Percentiles rank a stretch among this genome's conserved stretches.
These are phyloP conservation scores for Arthrobotrys megalospora DNA, from an alignment of 2,329 filamentous ascomycete species.

Conservation along the genomic window DNA sequence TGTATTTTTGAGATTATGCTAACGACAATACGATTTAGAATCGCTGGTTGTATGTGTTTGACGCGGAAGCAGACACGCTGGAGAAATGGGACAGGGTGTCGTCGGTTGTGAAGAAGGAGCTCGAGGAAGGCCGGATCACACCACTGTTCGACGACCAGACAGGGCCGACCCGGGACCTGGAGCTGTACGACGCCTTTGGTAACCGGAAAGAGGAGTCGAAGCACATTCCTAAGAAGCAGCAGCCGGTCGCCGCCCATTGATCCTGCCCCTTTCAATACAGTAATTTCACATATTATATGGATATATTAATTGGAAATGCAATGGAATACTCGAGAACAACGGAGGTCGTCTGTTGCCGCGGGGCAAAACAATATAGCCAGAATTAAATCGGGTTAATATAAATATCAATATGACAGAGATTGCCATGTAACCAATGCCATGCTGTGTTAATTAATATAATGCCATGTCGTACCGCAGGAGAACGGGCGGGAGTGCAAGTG, in stretches of 20 bases:
- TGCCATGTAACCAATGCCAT: too few relatives aligned
- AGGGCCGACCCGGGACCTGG: conserved; percentile 37
- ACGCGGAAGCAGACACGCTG: conserved; percentile 69
- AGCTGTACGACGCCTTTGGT: conserved; percentile 49
- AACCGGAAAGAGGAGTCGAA: conserved; percentile 43
- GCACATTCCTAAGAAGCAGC: conserved; percentile 45
- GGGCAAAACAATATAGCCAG: too few relatives aligned
- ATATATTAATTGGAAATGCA: too few relatives aligned
- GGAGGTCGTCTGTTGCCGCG: too few relatives aligned
- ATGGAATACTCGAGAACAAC: too few relatives aligned
- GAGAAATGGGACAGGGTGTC: conserved; percentile 69
- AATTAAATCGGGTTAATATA: too few relatives aligned
- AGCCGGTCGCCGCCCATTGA: conserved; percentile 28
- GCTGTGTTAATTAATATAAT: too few relatives aligned
- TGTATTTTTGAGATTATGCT: background rate
- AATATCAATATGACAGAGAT: too few relatives aligned
- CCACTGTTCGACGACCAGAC: conserved; percentile 66
- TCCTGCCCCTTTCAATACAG: background rate
- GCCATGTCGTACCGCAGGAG: too few relatives aligned
- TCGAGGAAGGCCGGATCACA: conserved; percentile 65
- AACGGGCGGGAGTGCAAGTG: too few relatives aligned
- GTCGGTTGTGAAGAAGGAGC: conserved; percentile 65
- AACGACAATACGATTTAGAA: conserved; percentile 65
- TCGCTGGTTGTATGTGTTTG: conserved; percentile 70
- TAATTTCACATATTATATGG: too few relatives aligned